These are phyloP conservation scores for Globisporangium carolinianum DNA, from an alignment of 352 stramenopile species.

Conservation along the genomic window DNA sequence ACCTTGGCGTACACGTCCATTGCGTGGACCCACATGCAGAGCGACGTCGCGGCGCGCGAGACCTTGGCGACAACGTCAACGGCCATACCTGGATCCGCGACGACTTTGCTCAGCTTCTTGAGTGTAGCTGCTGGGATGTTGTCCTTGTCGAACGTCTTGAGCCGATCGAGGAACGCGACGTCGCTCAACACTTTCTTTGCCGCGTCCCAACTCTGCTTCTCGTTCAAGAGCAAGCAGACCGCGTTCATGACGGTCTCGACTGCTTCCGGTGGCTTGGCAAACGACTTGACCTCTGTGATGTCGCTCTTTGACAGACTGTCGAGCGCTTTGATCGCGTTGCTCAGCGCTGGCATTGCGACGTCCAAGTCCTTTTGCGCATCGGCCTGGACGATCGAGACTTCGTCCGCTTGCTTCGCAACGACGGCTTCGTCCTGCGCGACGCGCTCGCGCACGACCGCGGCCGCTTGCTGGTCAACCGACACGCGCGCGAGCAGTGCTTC, in stretches of 20 bases:
- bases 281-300: slow-evolving; percentile 93
- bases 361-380: slow-evolving; percentile 93
- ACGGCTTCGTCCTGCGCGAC: slow-evolving; percentile 89
- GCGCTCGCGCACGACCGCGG: slow-evolving; percentile 78
- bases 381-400: slow-evolving; percentile 87
- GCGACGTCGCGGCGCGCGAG: slow-evolving; percentile 83
- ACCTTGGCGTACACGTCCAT: slow-evolving; percentile 95
- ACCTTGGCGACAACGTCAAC: slow-evolving; percentile 91
- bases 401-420: slow-evolving; percentile 87
- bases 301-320: slow-evolving; percentile 90
- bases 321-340: slow-evolving; percentile 85
- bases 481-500: slow-evolving; percentile 91
- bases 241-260: slow-evolving; percentile 94
- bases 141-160: slow-evolving; percentile 93
- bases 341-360: slow-evolving; percentile 88
- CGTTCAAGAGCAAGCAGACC: slow-evolving; percentile 90
- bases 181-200: slow-evolving; percentile 90
- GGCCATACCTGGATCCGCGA: slow-evolving; percentile 81
- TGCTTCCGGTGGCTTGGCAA: slow-evolving; percentile 88
- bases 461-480: slow-evolving; percentile 90
- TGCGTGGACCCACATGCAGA: slow-evolving; percentile 93
- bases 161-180: slow-evolving; percentile 83
- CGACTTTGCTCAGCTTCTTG: slow-evolving; percentile 87
- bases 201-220: slow-evolving; percentile 90
- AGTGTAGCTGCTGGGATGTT: slow-evolving; percentile 86